phyloP scores from a whole-genome alignment of 805 yeast genomes.

The Schwanniomyces polymorphus region DNA sequence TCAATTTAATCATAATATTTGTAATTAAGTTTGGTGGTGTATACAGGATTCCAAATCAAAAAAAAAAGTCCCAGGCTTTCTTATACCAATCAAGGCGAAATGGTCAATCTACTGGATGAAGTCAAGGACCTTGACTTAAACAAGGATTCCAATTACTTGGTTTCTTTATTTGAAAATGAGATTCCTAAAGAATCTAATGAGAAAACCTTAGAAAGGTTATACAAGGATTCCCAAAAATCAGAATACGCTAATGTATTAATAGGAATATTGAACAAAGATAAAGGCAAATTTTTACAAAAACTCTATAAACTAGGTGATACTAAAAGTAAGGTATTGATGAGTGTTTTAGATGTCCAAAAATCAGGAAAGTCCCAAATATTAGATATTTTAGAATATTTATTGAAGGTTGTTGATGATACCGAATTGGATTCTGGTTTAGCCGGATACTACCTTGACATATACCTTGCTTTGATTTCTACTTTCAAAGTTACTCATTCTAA shows the following conservation, averaged over 20 bases:
- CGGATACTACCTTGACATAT: conserved; percentile 5
- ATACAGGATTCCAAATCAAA: neutral
- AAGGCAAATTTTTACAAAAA: conserved; percentile 13
- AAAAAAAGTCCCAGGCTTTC: neutral
- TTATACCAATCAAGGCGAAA: neutral
- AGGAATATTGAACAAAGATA: conserved; percentile 15
- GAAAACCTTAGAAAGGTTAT: neutral
- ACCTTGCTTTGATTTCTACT: conserved; percentile 17
- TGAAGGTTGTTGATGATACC: neutral
- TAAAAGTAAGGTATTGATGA: conserved; percentile 13
- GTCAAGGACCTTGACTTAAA: neutral
- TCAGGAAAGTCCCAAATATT: neutral
- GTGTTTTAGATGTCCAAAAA: conserved; percentile 5
- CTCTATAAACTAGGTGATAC: conserved; percentile 13
- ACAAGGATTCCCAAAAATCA: conserved; percentile 10
- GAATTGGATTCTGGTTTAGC: neutral
- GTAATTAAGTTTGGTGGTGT: neutral
- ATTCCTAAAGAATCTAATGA: neutral
- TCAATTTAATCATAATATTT: neutral
- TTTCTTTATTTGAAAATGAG: neutral
- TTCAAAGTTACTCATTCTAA: conserved; percentile 15
- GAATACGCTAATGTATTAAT: conserved; percentile 9
- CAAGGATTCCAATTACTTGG: neutral
- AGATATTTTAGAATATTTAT: neutral
- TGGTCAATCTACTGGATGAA: neutral